Percentiles rank a stretch among this genome's conserved stretches.
Conservation (phyloP, 495 filamentous ascomycete genomes). For the Daldinia caldariorum region DNA sequence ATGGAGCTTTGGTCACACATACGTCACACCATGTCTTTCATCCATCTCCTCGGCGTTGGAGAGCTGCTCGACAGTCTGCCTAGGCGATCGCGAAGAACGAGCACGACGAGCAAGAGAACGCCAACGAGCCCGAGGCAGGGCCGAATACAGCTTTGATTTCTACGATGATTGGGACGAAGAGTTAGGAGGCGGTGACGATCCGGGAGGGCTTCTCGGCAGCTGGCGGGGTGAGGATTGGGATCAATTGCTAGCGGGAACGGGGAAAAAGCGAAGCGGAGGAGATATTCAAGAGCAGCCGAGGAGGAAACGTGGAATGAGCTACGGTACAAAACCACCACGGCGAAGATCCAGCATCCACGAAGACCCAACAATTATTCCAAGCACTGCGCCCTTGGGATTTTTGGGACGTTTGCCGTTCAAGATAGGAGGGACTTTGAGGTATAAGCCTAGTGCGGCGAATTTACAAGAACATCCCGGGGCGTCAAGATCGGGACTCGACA, state of each 20-base stretch:
- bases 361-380: constrained; percentile 92
- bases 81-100: constrained; percentile 78
- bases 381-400: constrained; percentile 86
- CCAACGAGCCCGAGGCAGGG: constrained; percentile 66
- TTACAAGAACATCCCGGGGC: constrained; percentile 84
- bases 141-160: constrained; percentile 92
- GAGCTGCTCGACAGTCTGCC: constrained; percentile 75
- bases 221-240: constrained; percentile 90
- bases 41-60: constrained; percentile 72
- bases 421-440: constrained; percentile 81
- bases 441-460: constrained; percentile 91
- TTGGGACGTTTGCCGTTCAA: constrained; percentile 85
- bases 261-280: constrained; percentile 56
- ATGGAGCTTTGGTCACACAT: constrained; percentile 86
- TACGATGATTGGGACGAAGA: constrained; percentile 97
- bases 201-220: constrained; percentile 69
- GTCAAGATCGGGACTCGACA: constrained; percentile 49
- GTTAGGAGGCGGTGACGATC: constrained; percentile 61
- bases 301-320: constrained; percentile 85
- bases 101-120: constrained; percentile 69
- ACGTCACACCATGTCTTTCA: constrained; percentile 81
- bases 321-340: constrained; percentile 73
- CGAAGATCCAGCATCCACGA: constrained; percentile 75
- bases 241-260: constrained; percentile 81
- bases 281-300: constrained; percentile 71